These are phyloP conservation scores for Mucor saturninus DNA, from an alignment of 371 early-diverging fungal genomes.

Conservation along the genomic window DNA sequence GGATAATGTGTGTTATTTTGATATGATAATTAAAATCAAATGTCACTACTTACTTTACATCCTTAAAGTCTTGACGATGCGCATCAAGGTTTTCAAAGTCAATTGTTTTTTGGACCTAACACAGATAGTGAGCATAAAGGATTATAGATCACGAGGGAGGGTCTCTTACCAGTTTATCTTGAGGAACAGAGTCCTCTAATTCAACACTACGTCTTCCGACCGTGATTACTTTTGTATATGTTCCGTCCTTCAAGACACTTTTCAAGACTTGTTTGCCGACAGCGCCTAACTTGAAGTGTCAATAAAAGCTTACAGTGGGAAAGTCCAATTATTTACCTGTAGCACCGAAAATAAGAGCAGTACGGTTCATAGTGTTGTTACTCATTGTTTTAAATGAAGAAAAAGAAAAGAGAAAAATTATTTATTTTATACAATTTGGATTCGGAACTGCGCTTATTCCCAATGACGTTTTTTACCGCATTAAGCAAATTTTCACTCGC, in stretches of 20 bases:
- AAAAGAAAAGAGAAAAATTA: background rate
- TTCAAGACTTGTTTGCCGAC: conserved; percentile 72
- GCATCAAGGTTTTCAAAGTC: conserved; percentile 56
- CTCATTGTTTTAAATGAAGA: background rate
- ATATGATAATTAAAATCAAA: background rate
- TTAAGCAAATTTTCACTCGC: background rate
- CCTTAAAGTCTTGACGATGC: conserved; percentile 41
- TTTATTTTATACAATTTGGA: too few relatives aligned
- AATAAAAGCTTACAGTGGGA: background rate
- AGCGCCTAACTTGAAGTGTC: conserved; percentile 48
- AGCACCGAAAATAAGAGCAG: conserved; percentile 31
- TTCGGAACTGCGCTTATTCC: background rate
- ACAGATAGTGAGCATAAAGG: too few relatives aligned
- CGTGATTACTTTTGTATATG: conserved; percentile 66
- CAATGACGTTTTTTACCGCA: too few relatives aligned
- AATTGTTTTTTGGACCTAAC: conserved; percentile 45
- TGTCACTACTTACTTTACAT: conserved; percentile 39
- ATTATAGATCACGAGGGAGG: too few relatives aligned
- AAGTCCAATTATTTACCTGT: conserved; percentile 18
- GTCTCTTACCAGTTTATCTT: conserved; percentile 55
- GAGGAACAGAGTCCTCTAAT: conserved; percentile 57
- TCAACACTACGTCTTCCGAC: conserved; percentile 63
- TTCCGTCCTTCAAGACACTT: conserved; percentile 61
- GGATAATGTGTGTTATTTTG: background rate
- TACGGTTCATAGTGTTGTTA: conserved; percentile 8